Conservation (phyloP, 306 rosid genomes). For the Trichosanthes truncata region DNA sequence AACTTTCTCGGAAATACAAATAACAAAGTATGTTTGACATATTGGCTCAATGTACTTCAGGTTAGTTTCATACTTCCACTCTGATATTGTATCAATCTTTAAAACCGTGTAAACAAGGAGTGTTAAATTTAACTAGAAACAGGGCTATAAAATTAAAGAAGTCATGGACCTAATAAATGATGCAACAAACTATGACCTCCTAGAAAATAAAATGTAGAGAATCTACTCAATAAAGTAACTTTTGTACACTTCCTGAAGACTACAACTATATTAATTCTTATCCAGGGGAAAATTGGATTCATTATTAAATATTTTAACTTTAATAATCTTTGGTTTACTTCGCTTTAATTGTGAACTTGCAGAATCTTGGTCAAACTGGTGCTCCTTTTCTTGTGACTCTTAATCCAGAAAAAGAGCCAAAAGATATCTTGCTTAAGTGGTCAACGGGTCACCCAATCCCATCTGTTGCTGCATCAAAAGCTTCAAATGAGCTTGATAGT, state of each 20-base stretch:
- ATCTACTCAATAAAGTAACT: too few species aligned
- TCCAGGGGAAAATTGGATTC: neutral
- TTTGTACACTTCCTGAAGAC: neutral
- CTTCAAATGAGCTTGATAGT: constrained; percentile 45
- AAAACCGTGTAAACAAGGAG: neutral
- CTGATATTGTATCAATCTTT: neutral
- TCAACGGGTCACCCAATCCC: constrained; percentile 79
- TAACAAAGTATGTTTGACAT: constrained; percentile 63
- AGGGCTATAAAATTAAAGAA: too few species aligned
- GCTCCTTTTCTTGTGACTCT: constrained; percentile 73
- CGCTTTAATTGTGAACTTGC: constrained; percentile 13
- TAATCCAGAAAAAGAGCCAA: constrained; percentile 64
- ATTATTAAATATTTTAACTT: neutral
- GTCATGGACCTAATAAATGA: neutral
- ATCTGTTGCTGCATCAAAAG: constrained; percentile 76
- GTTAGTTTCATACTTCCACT: constrained; percentile 23
- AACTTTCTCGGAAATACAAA: constrained; percentile 67
- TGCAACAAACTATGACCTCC: too few species aligned
- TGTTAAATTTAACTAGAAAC: too few species aligned
- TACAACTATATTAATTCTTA: neutral
- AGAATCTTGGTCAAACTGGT: constrained; percentile 60
- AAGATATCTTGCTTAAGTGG: constrained; percentile 62
- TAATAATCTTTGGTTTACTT: neutral
- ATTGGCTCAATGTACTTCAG: constrained; percentile 96
- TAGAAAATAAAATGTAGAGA: too few species aligned